A percentile compares a stretch with the other conserved stretches of the same genome.
Conservation (phyloP, 2,329 filamentous ascomycete genomes). For the Tolypocladium cylindrosporum region DNA sequence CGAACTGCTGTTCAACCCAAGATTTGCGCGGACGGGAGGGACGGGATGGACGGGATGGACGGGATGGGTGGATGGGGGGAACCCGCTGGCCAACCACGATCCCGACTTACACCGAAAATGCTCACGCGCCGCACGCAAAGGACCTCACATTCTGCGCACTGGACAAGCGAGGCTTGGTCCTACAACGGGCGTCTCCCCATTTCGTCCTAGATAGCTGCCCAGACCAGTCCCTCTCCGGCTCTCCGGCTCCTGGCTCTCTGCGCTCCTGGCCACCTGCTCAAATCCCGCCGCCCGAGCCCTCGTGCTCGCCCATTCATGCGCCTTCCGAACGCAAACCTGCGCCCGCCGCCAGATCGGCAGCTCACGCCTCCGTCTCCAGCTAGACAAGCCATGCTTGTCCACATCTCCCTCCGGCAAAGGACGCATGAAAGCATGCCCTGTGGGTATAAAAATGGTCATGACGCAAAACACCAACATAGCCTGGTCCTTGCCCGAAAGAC, state of each 20-base stretch:
- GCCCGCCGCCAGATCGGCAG: background rate
- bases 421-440: background rate
- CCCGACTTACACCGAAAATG: constrained; percentile 9
- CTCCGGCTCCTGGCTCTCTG: background rate
- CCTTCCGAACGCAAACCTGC: background rate
- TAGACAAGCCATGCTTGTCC: background rate
- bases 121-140: background rate
- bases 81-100: constrained; percentile 5
- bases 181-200: background rate
- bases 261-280: background rate
- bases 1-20: background rate
- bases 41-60: background rate
- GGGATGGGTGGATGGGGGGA: background rate
- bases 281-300: background rate
- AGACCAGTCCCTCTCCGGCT: background rate
- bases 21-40: background rate
- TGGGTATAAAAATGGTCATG: constrained; percentile 1
- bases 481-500: background rate
- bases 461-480: background rate
- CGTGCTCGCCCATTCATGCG: background rate
- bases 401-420: background rate
- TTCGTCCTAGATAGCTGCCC: background rate
- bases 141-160: background rate
- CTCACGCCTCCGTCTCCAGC: background rate
- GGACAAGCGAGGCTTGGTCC: background rate